phyloP scores from a whole-genome alignment of 2,329 filamentous ascomycete genomes.

The Fusarium scirpi region DNA sequence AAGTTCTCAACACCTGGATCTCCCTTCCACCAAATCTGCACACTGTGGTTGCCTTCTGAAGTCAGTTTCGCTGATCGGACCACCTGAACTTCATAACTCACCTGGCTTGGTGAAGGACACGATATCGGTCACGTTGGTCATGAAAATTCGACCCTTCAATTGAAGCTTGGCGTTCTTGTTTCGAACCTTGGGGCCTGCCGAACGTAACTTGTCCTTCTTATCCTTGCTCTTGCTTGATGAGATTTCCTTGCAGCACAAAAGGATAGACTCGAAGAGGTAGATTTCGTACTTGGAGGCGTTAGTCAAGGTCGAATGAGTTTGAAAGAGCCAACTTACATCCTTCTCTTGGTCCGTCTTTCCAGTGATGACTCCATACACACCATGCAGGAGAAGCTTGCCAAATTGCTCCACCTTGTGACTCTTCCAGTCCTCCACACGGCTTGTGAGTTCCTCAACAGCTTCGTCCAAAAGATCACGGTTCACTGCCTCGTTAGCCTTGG shows the following conservation, averaged over 20 bases:
- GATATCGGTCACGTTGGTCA: conserved; percentile 98
- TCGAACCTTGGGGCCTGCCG: conserved; percentile 66
- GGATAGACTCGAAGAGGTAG: conserved; percentile 94
- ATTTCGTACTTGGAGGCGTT: conserved; percentile 83
- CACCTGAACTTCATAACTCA: conserved; percentile 57
- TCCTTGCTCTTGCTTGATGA: conserved; percentile 86
- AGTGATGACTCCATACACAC: conserved; percentile 91
- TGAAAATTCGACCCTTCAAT: conserved; percentile 97
- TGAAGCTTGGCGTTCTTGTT: conserved; percentile 85
- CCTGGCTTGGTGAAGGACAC: conserved; percentile 87
- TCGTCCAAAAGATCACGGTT: conserved; percentile 87
- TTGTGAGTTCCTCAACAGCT: conserved; percentile 83
- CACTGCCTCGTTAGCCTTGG: conserved; percentile 90
- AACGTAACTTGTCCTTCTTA: conserved; percentile 74
- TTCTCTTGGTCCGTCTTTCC: conserved; percentile 90
- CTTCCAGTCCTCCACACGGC: conserved; percentile 96
- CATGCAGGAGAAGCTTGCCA: conserved; percentile 87
- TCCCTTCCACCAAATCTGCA: conserved; percentile 99
- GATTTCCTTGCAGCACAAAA: conserved; percentile 96
- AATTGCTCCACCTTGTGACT: conserved; percentile 91
- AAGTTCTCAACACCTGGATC: conserved; percentile 97
- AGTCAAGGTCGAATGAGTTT: conserved; percentile 47
- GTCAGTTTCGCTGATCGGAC: conserved; percentile 45
- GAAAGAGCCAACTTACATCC: conserved; percentile 70
- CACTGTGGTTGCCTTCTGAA: conserved; percentile 82